Base-by-base conservation (phyloP, 1,284 basidiomycete genomes). In the Ceratobasidium sp. region DNA sequence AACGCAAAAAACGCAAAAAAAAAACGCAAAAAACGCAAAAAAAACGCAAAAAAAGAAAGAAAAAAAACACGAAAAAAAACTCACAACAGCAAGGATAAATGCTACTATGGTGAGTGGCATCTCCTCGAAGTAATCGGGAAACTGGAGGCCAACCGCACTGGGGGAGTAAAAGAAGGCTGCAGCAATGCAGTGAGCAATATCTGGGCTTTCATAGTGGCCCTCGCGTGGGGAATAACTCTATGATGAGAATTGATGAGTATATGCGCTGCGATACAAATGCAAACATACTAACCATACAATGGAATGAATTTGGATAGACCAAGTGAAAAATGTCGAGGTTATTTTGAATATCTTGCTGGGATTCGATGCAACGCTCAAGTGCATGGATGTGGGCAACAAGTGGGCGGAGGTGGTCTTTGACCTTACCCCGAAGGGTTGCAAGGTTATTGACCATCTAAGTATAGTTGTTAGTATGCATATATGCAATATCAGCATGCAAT, bases 361-460 rank as follows among this genome's bases (percentile, higher is more conserved):
- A 44, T 11, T 12, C 49, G 5, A 42, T 18, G 8, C 40, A 51
- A 7, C 28, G 51, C 3, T 56, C 11, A 21, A 67, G 44, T 5
- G 38, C 51, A 44, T 54, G 49, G 9, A 33, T 11, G 23, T 42
- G 5, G 0, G 18, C 64, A 12, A 56, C 18, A 4, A 67, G 5
- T 3, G 53, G 33, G 3, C 63, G 63, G 3, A 54, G 2, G 3
- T 30, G 48, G 2, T 66, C 46, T 21, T 66, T 66, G 0, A 53
- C 33, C 9, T 53, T 53, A 11, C 63, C 63, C 2, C 49, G 63
- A 5, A 66, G 49, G 0, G 63, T 66, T 12, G 64, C 44, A 12
- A 67, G 33, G 36, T 67, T 44, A n/a, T 67, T 67, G 14, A 67
- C 64, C 28, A 67, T n/a, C 64, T 64, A n/a, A 23, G 3, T 14